A percentile compares a stretch with the other conserved stretches of the same genome.
phyloP scores from a whole-genome alignment of 108 stramenopile genomes.

The Stephanodiscus triporus region DNA sequence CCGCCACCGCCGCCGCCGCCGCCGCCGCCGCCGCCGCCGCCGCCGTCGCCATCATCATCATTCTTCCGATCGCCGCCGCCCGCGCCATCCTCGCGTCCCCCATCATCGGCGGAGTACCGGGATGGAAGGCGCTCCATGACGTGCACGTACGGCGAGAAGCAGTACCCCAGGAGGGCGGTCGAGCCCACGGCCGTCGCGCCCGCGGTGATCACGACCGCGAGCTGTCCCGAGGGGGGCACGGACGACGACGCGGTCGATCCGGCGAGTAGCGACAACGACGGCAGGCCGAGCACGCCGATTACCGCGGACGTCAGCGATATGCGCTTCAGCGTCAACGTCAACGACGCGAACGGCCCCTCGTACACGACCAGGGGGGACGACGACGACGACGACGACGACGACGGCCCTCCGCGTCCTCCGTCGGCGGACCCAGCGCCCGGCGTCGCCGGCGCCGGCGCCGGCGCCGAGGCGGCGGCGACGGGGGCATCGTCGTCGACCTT shows the following conservation, averaged over 20 bases:
- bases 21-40: neutral
- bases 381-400: neutral
- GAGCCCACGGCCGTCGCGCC: constrained; percentile 67
- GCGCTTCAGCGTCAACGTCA: constrained; percentile 74
- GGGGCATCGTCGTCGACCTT: neutral
- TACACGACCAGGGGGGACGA: constrained; percentile 45
- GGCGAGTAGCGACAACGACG: constrained; percentile 54
- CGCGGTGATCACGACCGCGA: constrained; percentile 71
- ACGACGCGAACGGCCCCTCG: constrained; percentile 68
- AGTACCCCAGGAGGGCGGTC: constrained; percentile 78
- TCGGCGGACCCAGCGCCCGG: neutral
- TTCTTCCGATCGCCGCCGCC: neutral
- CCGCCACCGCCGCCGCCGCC: neutral
- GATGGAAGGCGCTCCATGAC: constrained; percentile 54
- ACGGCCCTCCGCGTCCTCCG: neutral
- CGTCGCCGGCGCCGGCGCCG: too few relatives aligned
- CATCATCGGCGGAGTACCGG: too few relatives aligned
- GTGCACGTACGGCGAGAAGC: constrained; percentile 84
- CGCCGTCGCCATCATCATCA: too few relatives aligned
- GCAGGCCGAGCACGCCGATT: constrained; percentile 71
- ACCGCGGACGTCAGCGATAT: constrained; percentile 75
- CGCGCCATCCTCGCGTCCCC: constrained; percentile 19
- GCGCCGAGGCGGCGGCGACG: too few relatives aligned
- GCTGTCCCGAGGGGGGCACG: constrained; percentile 64
- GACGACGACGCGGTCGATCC: constrained; percentile 39